Evolutionary conservation across 2,329 filamentous ascomycete genomes (phyloP).

Genomic region (Monosporascus ibericus): DNA sequence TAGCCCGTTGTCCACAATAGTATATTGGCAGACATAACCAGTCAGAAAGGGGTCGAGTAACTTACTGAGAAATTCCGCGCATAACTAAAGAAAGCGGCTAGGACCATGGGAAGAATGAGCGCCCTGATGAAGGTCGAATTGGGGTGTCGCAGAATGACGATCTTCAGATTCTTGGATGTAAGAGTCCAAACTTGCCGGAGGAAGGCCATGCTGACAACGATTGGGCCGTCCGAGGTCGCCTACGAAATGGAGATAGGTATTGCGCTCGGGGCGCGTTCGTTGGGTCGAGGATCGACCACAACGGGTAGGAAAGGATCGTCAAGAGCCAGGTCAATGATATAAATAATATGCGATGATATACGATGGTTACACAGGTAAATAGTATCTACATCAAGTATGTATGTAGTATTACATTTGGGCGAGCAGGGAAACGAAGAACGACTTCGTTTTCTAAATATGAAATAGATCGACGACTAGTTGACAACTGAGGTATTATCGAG

Average conservation of each 20-base stretch:
- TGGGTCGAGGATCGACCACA: too few relatives aligned
- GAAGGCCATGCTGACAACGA: slow-evolving; percentile 38
- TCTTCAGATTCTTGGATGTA: slow-evolving; percentile 55
- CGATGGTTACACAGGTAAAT: too few relatives aligned
- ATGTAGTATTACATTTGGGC: too few relatives aligned
- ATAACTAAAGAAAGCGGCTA: slow-evolving; percentile 59
- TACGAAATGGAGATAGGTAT: not conserved
- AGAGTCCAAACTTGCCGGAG: slow-evolving; percentile 55
- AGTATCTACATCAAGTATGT: too few relatives aligned
- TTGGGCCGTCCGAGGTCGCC: not conserved
- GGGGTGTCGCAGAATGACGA: slow-evolving; percentile 49
- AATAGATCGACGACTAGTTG: too few relatives aligned
- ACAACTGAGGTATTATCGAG: too few relatives aligned
- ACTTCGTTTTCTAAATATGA: too few relatives aligned
- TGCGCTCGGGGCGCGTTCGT: not conserved
- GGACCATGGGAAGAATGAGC: slow-evolving; percentile 51
- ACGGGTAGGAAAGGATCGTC: too few relatives aligned
- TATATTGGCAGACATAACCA: not conserved
- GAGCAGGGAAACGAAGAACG: too few relatives aligned
- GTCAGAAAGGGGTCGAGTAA: not conserved
- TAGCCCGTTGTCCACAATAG: not conserved
- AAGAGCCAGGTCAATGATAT: too few relatives aligned
- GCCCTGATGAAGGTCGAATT: slow-evolving; percentile 48
- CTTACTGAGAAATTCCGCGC: slow-evolving; percentile 52
- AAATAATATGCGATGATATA: too few relatives aligned